A percentile compares a stretch with the other conserved stretches of the same genome.
phyloP scores from a whole-genome alignment of 306 rosid genomes.

The Cajanus cajan region DNA sequence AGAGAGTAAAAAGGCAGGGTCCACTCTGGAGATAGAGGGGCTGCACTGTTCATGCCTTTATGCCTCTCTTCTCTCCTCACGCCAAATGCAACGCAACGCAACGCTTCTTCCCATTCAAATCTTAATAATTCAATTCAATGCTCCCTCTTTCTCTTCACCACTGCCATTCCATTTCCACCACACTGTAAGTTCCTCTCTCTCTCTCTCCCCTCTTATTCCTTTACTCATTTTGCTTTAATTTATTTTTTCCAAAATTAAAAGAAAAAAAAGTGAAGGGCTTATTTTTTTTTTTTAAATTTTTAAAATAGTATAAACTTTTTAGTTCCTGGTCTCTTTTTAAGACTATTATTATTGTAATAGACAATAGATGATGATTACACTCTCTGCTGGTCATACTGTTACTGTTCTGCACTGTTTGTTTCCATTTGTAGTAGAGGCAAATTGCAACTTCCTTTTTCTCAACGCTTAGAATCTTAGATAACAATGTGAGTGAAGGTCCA shows the following conservation, averaged over 20 bases:
- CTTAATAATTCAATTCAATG: background rate
- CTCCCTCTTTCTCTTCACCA: background rate
- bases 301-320: too few species aligned
- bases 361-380: background rate
- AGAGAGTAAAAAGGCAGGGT: too few species aligned
- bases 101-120: too few species aligned
- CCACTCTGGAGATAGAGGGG: too few species aligned
- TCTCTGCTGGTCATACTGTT: background rate
- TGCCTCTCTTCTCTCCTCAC: background rate
- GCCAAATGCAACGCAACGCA: background rate
- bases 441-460: conserved; percentile 29
- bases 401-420: conserved; percentile 22
- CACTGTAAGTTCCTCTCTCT: background rate
- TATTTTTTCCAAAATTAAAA: too few species aligned
- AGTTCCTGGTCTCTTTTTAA: background rate
- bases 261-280: too few species aligned
- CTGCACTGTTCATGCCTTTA: background rate
- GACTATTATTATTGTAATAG: background rate
- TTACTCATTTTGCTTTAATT: too few species aligned
- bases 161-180: background rate
- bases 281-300: too few species aligned
- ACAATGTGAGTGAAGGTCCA: conserved; percentile 11
- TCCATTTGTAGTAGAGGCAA: conserved; percentile 39
- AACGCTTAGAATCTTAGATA: background rate
- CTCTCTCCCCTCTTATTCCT: background rate